Evolutionary conservation across 1,284 basidiomycete species (phyloP), one percentile per base, ranked within the genome.

Genomic region (Puccinia hordei): DNA sequence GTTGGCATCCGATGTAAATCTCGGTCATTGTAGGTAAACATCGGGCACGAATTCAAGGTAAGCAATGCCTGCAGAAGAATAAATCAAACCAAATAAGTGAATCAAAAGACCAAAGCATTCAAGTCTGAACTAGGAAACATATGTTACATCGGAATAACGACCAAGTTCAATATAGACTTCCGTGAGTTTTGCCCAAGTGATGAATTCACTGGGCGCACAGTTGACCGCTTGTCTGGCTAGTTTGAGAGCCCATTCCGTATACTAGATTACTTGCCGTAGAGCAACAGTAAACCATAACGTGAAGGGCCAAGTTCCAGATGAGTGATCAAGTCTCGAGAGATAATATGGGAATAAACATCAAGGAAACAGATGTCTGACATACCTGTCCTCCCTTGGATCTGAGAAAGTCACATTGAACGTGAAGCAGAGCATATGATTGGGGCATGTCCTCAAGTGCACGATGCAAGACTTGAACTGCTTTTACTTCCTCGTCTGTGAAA

Each of bases 21-120:
- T 22, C 95, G 91, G 78, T 97, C 96, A 85, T 98, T 98, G 87
- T 93, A 99, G 1, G 96, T 98, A 87, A 99, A 99, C 96, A 99
- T 99, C 0, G 96, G 96, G 87, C 97, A 99, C 53, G 96, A 98
- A 85, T 99, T 99, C 81, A 99, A 90, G 0, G 96, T 98, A 55
- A 98, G 89, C 17, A 99, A 88, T 0, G 96, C 94, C 89, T 89
- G 79, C 22, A 22, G 66, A 33, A 9, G 22, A 12, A 44, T 24
- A 53, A 24, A 9, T 8, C 38, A 41, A 41, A 41, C 41, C 41
- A 71, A 44, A 22, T 74, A 15, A 63, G n/a, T 24, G 73, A 41
- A 24, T 35, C 41, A 51, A 79, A 8, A 44, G 27, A 17, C 1
- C 27, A 84, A 10, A 35, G 0, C 59, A 77, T 27, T 10, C 22